phyloP scores from a whole-genome alignment of 2,329 filamentous ascomycete genomes.

The Ampelomyces quisqualis region DNA sequence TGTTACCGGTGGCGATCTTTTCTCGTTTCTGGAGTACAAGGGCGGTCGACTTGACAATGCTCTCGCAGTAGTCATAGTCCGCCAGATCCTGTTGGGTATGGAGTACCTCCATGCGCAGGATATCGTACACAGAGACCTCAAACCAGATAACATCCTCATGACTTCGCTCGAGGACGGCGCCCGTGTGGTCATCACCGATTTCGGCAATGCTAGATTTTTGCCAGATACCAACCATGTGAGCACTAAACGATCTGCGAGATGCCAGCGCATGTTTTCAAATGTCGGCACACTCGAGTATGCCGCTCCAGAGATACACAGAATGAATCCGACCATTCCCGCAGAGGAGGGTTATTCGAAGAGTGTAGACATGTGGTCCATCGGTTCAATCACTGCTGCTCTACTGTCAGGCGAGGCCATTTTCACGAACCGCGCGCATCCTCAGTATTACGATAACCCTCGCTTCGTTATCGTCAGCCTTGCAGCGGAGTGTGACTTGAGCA shows the following conservation, averaged over 20 bases:
- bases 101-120: constrained; percentile 57
- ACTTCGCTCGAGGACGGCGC: constrained; percentile 53
- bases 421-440: constrained; percentile 34
- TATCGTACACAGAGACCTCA: constrained; percentile 63
- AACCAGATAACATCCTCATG: constrained; percentile 65
- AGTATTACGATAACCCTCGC: constrained; percentile 25
- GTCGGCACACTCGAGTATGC: constrained; percentile 59
- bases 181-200: constrained; percentile 61
- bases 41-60: constrained; percentile 50
- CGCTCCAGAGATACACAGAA: constrained; percentile 53
- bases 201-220: constrained; percentile 56
- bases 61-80: constrained; percentile 56
- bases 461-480: constrained; percentile 39
- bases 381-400: constrained; percentile 55
- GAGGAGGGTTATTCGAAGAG: constrained; percentile 56
- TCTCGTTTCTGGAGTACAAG: constrained; percentile 59
- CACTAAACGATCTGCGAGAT: constrained; percentile 3
- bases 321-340: constrained; percentile 27
- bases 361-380: constrained; percentile 65
- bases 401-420: constrained; percentile 55
- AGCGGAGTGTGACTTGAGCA: constrained; percentile 46
- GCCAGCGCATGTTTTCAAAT: constrained; percentile 53
- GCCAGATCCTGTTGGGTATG: constrained; percentile 59
- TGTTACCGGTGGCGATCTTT: constrained; percentile 60
- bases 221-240: constrained; percentile 14